Base-by-base conservation (phyloP, 768 basidiomycete species). In the Termitomyces heimii region DNA sequence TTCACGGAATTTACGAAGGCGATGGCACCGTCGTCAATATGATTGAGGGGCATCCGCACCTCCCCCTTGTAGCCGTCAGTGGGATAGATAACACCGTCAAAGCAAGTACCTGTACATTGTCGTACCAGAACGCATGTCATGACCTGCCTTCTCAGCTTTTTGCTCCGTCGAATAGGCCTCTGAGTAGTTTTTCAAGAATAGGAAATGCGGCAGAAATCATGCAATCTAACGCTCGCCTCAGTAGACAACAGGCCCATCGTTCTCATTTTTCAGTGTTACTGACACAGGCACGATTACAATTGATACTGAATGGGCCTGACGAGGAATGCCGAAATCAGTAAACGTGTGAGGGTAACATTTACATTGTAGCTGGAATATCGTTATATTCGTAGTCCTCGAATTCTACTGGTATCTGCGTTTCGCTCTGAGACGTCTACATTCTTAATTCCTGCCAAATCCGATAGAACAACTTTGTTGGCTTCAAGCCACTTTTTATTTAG, bases 71-170 rank as follows among this genome's bases (percentile, higher is more conserved):
- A n/a, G 92, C 92, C 4, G 85, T 89, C 44, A 90, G 88, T 67
- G 94, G 94, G 1, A 94, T 96, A 49, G 94, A 95, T 65, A 73
- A 77, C 12, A 91, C 90, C 10, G 80, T 94, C 47, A 95, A 96
- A 79, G 89, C 89, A 56, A 59, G 72, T 53, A 24, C 28, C 24
- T 35, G 12, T 32, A 8, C 43, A 20, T 45, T 49, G 31, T 34
- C 24, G 22, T 34, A 18, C 60, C 26, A 46, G 22, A n/a, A 46
- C 12, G 22, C 7, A 34, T 44, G 32, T 32, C 51, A 32, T 62
- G 13, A 55, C 56, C 61, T 24, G 12, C 46, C 18, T 48, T 51
- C 35, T 44, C 57, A 90, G 89, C 68, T 91, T 31, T 92, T 91
- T 68, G 81, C 83, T 2, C 86, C 88, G 14, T 71, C 78, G 7